A percentile compares a stretch with the other conserved stretches of the same genome.
phyloP scores from a whole-genome alignment of 805 yeast genomes.

The Grigorovia transvaalensis region DNA sequence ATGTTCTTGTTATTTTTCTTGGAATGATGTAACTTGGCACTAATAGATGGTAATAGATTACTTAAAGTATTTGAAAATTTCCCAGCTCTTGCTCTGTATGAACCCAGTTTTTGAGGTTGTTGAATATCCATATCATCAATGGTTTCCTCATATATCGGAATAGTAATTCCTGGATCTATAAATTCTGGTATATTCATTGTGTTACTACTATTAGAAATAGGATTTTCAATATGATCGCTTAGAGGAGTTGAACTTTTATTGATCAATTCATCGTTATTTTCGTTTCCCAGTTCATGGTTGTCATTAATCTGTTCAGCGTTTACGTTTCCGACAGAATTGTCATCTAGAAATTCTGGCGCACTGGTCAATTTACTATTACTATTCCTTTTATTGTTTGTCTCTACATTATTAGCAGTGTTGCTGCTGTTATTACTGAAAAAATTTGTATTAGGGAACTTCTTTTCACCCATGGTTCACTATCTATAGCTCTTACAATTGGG shows the following conservation, averaged over 20 bases:
- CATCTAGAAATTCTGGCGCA: background rate
- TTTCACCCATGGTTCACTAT: background rate
- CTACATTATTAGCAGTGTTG: background rate
- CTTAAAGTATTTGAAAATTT: constrained; percentile 30
- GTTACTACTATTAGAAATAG: background rate
- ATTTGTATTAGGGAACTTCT: background rate
- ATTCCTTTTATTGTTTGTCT: background rate
- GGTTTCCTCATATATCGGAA: constrained; percentile 27
- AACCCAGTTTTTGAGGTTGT: constrained; percentile 25
- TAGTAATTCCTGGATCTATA: constrained; percentile 27
- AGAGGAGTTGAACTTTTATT: background rate
- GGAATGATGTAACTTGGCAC: constrained; percentile 27
- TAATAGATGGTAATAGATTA: constrained; percentile 28
- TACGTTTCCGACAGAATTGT: background rate
- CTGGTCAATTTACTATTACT: background rate
- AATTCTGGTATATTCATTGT: constrained; percentile 19
- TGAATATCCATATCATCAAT: constrained; percentile 6
- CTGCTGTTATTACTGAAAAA: background rate
- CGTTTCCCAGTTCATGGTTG: background rate
- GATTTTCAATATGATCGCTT: background rate
- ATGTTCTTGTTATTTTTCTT: constrained; percentile 12
- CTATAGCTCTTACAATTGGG: background rate
- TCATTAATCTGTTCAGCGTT: background rate
- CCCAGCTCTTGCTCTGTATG: constrained; percentile 29
- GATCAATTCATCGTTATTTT: background rate